Evolutionary conservation across 2,329 filamentous ascomycete genomes (phyloP), one percentile per base, ranked within the genome.

Genomic region (Scortechinia acanthostroma): DNA sequence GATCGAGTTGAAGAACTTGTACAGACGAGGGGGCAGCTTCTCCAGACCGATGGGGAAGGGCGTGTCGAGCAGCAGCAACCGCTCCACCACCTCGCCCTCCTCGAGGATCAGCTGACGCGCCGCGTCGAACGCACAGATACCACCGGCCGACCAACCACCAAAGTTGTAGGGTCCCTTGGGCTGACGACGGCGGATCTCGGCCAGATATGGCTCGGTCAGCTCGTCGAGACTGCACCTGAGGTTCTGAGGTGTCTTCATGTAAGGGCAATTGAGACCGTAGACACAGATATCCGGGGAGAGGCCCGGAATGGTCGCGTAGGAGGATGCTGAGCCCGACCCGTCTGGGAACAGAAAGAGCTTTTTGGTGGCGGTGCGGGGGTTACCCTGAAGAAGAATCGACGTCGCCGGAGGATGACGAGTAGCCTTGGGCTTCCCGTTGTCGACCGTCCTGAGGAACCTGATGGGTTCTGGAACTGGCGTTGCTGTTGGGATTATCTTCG

Each of bases 131-230:
- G 71, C 69, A 48, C 66, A 66, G 46, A 73, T 68, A 10, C 71
- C 71, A 37, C 72, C 73, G 14, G 69, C 71, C 10, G 69, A 76
- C 72, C 71, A 76, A 28, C 73, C 73, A 44, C 69, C 69, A 1
- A 53, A 50, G 35, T 22, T 51, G 46, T 16, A 50, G 48, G 16
- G 49, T 48, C 44, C 44, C 6, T 13, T 43, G 20, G 69, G 65
- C 49, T 74, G 65, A 21, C 69, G 60, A n/a, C 64, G 64, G 2
- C 61, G 64, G 21, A 73, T 62, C 45, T 71, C 69, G 3, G 51
- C 54, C 14, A 70, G 46, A 44, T 65, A 72, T 2, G 55, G 55
- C 2, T 48, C 47, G 5, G 62, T 60, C 5, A 69, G 49, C 20
- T 60, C 57, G 14, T 61, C 55, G 13, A 71, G 52, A 30, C 55